phyloP scores from a whole-genome alignment of 371 early-diverging fungal genomes.

The Funneliformis caledonium region DNA sequence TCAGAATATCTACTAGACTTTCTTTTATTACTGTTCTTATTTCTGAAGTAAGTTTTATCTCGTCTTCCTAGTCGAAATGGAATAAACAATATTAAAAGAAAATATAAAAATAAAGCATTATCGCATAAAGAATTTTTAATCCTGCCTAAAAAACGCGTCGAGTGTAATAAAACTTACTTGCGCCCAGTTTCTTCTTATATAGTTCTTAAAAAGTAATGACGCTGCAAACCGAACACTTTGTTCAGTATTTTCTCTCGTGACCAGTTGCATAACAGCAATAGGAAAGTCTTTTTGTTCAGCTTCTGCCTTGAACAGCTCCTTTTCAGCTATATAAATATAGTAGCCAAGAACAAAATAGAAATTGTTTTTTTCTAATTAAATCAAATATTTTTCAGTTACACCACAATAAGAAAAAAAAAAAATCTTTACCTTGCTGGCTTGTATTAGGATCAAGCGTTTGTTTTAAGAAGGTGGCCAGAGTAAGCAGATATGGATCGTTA shows the following conservation, averaged over 20 bases:
- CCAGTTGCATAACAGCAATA: conserved; percentile 71
- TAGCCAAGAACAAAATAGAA: neutral
- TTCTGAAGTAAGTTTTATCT: conserved; percentile 54
- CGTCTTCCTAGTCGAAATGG: conserved; percentile 44
- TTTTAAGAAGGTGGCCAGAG: conserved; percentile 69
- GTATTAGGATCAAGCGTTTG: conserved; percentile 79
- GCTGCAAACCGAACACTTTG: conserved; percentile 77
- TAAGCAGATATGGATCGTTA: conserved; percentile 63
- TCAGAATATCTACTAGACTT: conserved; percentile 85
- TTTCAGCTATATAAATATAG: conserved; percentile 55
- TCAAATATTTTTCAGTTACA: no score
- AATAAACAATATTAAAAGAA: conserved; percentile 24
- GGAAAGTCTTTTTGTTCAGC: conserved; percentile 78
- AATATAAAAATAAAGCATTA: neutral
- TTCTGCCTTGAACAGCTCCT: conserved; percentile 59
- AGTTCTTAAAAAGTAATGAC: conserved; percentile 94
- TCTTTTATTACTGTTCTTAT: conserved; percentile 85
- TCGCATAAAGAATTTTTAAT: neutral
- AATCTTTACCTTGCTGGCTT: conserved; percentile 72
- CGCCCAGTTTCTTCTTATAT: conserved; percentile 86
- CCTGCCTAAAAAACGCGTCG: neutral
- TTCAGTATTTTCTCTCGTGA: conserved; percentile 62
- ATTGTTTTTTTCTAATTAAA: neutral
- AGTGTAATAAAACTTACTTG: conserved; percentile 53
- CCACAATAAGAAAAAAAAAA: neutral